These are phyloP conservation scores for Teratosphaeria epicoccoides DNA, from an alignment of 2,329 filamentous ascomycete species.

Conservation along the genomic window DNA sequence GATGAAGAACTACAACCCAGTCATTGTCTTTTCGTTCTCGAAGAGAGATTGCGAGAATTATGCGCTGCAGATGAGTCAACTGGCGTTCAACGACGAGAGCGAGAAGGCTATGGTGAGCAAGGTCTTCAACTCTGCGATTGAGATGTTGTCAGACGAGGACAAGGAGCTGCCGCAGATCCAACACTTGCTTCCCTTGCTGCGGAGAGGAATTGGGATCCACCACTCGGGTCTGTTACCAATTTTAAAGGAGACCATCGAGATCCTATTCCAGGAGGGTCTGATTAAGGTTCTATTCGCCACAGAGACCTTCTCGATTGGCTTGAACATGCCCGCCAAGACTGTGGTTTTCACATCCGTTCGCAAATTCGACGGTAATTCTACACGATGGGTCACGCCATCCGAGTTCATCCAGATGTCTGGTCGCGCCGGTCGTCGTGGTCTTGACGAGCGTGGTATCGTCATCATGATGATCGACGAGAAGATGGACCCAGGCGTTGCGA, in stretches of 20 bases:
- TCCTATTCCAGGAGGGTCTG: slow-evolving; percentile 92
- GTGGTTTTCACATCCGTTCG: slow-evolving; percentile 97
- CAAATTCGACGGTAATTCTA: slow-evolving; percentile 79
- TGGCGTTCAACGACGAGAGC: slow-evolving; percentile 92
- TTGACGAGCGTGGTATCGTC: slow-evolving; percentile 94
- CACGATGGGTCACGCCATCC: slow-evolving; percentile 78
- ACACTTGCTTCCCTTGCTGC: slow-evolving; percentile 77
- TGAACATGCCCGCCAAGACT: slow-evolving; percentile 99
- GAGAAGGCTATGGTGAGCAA: slow-evolving; percentile 91
- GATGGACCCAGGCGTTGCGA: slow-evolving; percentile 88
- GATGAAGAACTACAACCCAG: slow-evolving; percentile 91
- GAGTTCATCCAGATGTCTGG: slow-evolving; percentile 99
- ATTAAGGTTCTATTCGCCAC: slow-evolving; percentile 98
- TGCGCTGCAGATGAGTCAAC: slow-evolving; percentile 72
- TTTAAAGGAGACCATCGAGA: slow-evolving; percentile 96
- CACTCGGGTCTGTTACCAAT: slow-evolving; percentile 93
- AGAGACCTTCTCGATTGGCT: slow-evolving; percentile 94
- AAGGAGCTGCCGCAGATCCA: slow-evolving; percentile 79
- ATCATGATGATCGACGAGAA: slow-evolving; percentile 99
- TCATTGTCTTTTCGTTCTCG: slow-evolving; percentile 99
- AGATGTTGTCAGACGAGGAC: slow-evolving; percentile 85
- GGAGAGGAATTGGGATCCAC: slow-evolving; percentile 91
- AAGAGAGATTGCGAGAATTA: slow-evolving; percentile 92
- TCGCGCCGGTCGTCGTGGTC: slow-evolving; percentile 87
- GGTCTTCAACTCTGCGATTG: slow-evolving; percentile 87